Conservation (phyloP, 495 filamentous ascomycete genomes). For the Penicillium parvum region DNA sequence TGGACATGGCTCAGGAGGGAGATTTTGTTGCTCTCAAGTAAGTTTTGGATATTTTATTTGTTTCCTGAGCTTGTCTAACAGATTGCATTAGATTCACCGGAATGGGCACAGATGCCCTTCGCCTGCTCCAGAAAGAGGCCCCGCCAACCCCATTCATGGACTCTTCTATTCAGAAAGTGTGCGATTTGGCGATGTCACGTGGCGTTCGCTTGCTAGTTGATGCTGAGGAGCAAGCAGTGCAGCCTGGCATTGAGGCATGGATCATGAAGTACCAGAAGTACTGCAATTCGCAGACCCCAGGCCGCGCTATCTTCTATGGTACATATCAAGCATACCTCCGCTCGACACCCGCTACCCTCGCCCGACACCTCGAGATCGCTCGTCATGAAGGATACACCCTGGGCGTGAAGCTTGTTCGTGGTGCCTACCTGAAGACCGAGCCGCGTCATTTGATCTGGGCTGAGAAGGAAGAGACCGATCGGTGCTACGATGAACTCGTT, state of each 20-base stretch:
- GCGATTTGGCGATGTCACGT: constrained; percentile 65
- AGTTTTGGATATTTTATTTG: constrained; percentile 16
- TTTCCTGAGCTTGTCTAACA: constrained; percentile 1
- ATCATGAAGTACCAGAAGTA: constrained; percentile 73
- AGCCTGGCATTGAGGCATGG: constrained; percentile 84
- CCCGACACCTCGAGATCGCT: constrained; percentile 62
- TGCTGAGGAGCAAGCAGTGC: constrained; percentile 79
- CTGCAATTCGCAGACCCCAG: constrained; percentile 60
- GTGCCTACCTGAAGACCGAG: constrained; percentile 82
- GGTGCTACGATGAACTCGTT: constrained; percentile 58
- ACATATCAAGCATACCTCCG: constrained; percentile 87
- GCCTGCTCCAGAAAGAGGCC: constrained; percentile 53
- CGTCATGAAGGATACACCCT: constrained; percentile 66
- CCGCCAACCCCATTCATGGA: constrained; percentile 60
- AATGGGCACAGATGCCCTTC: constrained; percentile 74
- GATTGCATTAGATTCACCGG: constrained; percentile 64
- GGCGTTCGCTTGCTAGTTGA: constrained; percentile 80
- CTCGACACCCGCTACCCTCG: constrained; percentile 59
- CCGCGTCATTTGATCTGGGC: constrained; percentile 73
- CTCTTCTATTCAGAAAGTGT: constrained; percentile 68
- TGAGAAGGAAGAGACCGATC: constrained; percentile 77
- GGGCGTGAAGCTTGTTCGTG: constrained; percentile 88
- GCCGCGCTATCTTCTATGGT: constrained; percentile 61
- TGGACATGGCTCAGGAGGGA: constrained; percentile 64
- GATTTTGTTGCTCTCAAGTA: constrained; percentile 88